phyloP scores from a whole-genome alignment of 345 rosid species.

The Salix caprea region DNA sequence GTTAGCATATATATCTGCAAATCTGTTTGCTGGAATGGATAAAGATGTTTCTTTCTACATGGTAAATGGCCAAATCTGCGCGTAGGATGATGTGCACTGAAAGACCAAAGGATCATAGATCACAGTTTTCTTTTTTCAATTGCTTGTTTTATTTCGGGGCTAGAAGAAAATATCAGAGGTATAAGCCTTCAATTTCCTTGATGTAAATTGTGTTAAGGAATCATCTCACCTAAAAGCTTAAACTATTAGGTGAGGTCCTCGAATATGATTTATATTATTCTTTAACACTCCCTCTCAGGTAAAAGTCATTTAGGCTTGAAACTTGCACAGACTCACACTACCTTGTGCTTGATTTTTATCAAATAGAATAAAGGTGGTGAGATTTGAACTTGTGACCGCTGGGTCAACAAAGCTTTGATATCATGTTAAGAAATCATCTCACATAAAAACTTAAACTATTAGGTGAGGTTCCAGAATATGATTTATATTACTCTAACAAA shows the following conservation, averaged over 20 bases:
- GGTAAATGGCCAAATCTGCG: background rate
- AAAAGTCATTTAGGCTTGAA: too few relatives aligned
- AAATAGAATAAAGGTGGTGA: too few relatives aligned
- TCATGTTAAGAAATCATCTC: too few relatives aligned
- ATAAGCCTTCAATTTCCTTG: background rate
- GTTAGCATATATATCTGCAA: background rate
- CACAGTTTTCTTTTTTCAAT: background rate
- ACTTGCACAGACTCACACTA: too few relatives aligned
- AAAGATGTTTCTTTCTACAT: background rate
- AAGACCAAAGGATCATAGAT: background rate
- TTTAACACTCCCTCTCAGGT: too few relatives aligned
- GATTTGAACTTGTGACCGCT: too few relatives aligned
- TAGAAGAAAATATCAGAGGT: background rate
- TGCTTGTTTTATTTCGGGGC: background rate
- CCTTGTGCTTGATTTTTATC: too few relatives aligned
- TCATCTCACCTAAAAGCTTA: too few relatives aligned
- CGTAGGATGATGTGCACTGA: background rate
- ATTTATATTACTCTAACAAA: too few relatives aligned
- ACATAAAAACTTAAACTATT: fast-evolving
- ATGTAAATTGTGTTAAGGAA: background rate
- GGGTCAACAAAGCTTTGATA: too few relatives aligned
- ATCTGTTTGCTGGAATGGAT: background rate
- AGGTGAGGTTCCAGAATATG: too few relatives aligned
- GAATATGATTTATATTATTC: too few relatives aligned
- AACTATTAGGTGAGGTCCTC: fast-evolving